A percentile compares a stretch with the other conserved stretches of the same genome.
phyloP scores from a whole-genome alignment of 148 eudicot species.

The Cornus kousa region DNA sequence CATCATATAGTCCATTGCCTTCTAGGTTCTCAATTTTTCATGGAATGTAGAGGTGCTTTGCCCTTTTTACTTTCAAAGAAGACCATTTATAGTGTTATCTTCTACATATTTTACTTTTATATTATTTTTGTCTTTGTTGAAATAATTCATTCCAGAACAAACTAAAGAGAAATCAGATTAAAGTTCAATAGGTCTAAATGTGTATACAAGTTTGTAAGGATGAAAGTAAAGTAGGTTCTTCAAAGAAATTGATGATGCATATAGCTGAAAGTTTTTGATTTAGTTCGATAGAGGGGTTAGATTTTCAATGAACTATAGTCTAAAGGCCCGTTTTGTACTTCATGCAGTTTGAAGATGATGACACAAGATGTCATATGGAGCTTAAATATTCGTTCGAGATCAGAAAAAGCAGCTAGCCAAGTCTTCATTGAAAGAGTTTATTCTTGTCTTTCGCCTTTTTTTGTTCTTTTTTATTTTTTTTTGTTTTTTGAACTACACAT shows the following conservation, averaged over 20 bases:
- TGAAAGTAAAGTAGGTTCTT: no score
- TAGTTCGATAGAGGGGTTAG: neutral
- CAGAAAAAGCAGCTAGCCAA: slow-evolving; percentile 32
- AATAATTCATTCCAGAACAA: no score
- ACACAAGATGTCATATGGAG: slow-evolving; percentile 58
- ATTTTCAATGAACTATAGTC: no score
- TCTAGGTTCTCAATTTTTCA: no score
- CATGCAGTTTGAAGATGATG: slow-evolving; percentile 68
- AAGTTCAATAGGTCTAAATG: neutral
- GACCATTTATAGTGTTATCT: neutral
- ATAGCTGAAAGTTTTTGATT: neutral
- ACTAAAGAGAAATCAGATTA: no score
- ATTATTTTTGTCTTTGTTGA: no score
- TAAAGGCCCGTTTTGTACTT: neutral
- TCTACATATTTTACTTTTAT: neutral
- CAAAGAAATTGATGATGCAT: neutral
- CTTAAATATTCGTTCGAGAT: slow-evolving; percentile 56
- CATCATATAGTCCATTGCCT: no score
- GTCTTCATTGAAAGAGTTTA: neutral
- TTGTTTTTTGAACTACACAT: neutral
- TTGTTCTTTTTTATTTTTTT: neutral
- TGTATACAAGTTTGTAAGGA: neutral
- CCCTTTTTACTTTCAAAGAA: neutral
- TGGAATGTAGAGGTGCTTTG: neutral
- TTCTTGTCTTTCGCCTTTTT: neutral